These are phyloP conservation scores for Talaromyces sp. DNA, from an alignment of 2,329 filamentous ascomycete species.

Conservation along the genomic window DNA sequence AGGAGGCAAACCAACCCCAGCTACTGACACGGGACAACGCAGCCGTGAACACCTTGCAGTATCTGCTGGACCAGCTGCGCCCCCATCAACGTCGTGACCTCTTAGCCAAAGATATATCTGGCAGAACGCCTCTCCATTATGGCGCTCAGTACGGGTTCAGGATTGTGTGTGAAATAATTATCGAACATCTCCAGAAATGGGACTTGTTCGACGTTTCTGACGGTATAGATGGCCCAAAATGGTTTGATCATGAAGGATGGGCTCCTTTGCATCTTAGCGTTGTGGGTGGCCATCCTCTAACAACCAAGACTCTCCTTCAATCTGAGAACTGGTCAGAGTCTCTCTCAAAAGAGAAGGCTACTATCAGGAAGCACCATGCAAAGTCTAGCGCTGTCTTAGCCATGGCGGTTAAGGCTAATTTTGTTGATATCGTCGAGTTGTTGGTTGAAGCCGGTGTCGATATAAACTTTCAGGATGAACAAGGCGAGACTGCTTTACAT, in stretches of 20 bases:
- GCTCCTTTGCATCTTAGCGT: conserved; percentile 89
- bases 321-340: conserved; percentile 67
- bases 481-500: conserved; percentile 86
- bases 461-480: conserved; percentile 86
- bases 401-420: conserved; percentile 83
- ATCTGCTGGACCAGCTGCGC: conserved; percentile 62
- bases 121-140: conserved; percentile 83
- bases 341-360: conserved; percentile 47
- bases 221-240: conserved; percentile 79
- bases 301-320: conserved; percentile 73
- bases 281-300: conserved; percentile 81
- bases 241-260: conserved; percentile 90
- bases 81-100: conserved; percentile 64
- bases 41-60: conserved; percentile 61
- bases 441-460: conserved; percentile 86
- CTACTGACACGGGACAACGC: conserved; percentile 66
- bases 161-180: conserved; percentile 80
- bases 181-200: conserved; percentile 86
- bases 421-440: conserved; percentile 74
- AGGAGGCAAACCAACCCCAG: conserved; percentile 58
- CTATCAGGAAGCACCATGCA: conserved; percentile 63
- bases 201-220: conserved; percentile 75
- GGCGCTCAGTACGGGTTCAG: conserved; percentile 93
- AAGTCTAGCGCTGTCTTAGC: conserved; percentile 85
- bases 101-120: conserved; percentile 67